phyloP scores from a whole-genome alignment of 495 filamentous ascomycete species.

The Hypoxylon lenormandii region DNA sequence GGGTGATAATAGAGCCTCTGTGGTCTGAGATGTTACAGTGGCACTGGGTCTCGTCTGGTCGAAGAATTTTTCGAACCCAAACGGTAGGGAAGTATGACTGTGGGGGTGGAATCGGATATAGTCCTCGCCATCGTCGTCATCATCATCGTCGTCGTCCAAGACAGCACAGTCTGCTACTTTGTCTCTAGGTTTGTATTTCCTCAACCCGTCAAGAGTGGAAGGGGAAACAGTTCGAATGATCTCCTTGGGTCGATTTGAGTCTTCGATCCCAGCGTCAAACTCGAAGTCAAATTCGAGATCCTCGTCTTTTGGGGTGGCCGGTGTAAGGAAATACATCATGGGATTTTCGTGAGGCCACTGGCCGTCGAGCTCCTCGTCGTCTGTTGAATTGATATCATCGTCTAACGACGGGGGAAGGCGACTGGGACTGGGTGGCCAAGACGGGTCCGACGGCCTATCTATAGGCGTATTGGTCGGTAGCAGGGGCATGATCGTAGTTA shows the following conservation, averaged over 20 bases:
- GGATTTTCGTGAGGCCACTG: constrained; percentile 59
- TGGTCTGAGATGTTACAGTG: constrained; percentile 42
- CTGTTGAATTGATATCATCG: constrained; percentile 53
- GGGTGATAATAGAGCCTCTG: constrained; percentile 49
- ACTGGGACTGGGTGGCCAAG: constrained; percentile 53
- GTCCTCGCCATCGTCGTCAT: constrained; percentile 54
- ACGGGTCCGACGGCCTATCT: constrained; percentile 40
- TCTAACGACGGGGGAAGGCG: constrained; percentile 53
- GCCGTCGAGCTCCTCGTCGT: constrained; percentile 56
- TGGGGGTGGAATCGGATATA: constrained; percentile 56
- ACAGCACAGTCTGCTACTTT: constrained; percentile 52
- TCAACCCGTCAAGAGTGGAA: constrained; percentile 60
- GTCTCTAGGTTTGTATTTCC: constrained; percentile 53
- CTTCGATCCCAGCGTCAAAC: constrained; percentile 65
- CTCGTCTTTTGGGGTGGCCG: constrained; percentile 51
- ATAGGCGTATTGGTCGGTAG: constrained; percentile 38
- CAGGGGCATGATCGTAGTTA: constrained; percentile 44
- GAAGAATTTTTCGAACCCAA: constrained; percentile 49
- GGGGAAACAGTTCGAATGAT: constrained; percentile 62
- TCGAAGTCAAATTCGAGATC: constrained; percentile 59
- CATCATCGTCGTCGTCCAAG: constrained; percentile 51
- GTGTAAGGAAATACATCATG: constrained; percentile 64
- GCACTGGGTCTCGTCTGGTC: constrained; percentile 42
- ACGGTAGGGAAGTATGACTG: constrained; percentile 47
- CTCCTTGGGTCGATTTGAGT: constrained; percentile 55